phyloP scores from a whole-genome alignment of 495 filamentous ascomycete genomes.

The Penicillium riverlandense region DNA sequence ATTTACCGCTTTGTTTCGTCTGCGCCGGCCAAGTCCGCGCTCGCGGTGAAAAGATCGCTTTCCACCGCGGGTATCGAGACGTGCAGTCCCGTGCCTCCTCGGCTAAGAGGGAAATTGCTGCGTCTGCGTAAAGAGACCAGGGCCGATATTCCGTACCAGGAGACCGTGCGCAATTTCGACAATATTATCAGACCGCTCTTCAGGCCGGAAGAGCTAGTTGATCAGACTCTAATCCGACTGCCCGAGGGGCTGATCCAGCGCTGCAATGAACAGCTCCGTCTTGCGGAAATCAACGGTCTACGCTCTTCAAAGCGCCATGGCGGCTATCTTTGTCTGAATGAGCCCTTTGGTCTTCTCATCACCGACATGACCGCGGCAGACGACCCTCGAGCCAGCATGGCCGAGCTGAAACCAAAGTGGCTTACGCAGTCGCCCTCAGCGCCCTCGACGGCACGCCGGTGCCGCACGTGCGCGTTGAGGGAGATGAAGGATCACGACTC shows the following conservation, averaged over 20 bases:
- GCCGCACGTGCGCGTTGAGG: conserved; percentile 78
- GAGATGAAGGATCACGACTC: conserved; percentile 45
- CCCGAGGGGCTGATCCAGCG: conserved; percentile 33
- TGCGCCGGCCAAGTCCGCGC: conserved; percentile 13
- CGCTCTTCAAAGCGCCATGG: conserved; percentile 44
- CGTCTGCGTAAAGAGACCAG: conserved; percentile 58
- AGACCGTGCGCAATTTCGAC: conserved; percentile 52
- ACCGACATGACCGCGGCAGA: conserved; percentile 65
- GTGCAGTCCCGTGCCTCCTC: conserved; percentile 11
- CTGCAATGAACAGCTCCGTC: conserved; percentile 45
- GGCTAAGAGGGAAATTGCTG: conserved; percentile 46
- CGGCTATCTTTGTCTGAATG: conserved; percentile 50
- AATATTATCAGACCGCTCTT: conserved; percentile 52
- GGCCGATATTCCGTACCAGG: conserved; percentile 45
- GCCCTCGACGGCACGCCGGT: conserved; percentile 55
- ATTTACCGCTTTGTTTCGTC: conserved; percentile 51
- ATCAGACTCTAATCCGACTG: conserved; percentile 51
- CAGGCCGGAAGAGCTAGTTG: conserved; percentile 47
- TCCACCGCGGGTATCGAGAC: conserved; percentile 3
- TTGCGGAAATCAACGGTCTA: conserved; percentile 20
- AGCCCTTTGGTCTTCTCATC: conserved; percentile 62
- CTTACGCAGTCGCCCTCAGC: conserved; percentile 75
- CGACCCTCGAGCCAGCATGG: conserved; percentile 36
- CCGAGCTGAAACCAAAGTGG: conserved; percentile 97
- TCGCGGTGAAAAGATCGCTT: conserved; percentile 4